Evolutionary conservation across 371 early-diverging fungal genomes (phyloP).

Genomic region (Mucor ambiguus): DNA sequence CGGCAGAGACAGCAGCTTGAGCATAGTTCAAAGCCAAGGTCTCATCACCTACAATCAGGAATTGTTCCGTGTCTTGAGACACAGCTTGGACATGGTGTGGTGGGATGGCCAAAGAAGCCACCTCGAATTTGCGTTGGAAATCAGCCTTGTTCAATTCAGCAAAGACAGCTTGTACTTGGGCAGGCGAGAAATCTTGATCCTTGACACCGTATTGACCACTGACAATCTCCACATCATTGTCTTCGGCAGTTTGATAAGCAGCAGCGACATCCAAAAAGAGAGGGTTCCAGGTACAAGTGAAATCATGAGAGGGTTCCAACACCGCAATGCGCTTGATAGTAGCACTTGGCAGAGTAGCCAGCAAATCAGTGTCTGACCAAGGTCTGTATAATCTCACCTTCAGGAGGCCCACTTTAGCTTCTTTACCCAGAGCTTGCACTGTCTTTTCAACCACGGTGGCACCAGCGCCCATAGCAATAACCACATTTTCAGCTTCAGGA

Average conservation of each 20-base stretch:
- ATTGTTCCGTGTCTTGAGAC: constrained; percentile 16
- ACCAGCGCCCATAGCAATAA: constrained; percentile 68
- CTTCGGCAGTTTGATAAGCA: constrained; percentile 59
- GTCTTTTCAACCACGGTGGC: constrained; percentile 54
- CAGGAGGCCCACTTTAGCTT: constrained; percentile 58
- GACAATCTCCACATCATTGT: constrained; percentile 47
- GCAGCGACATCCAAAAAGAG: constrained; percentile 78
- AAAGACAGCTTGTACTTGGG: constrained; percentile 52
- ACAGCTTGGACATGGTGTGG: constrained; percentile 2
- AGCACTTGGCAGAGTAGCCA: constrained; percentile 52
- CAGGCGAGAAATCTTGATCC: constrained; percentile 42
- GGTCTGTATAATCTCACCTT: constrained; percentile 72
- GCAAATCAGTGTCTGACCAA: constrained; percentile 58
- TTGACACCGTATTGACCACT: constrained; percentile 61
- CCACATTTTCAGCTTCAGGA: constrained; percentile 55
- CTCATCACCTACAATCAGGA: constrained; percentile 33
- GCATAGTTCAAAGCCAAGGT: constrained; percentile 25
- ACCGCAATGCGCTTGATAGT: constrained; percentile 64
- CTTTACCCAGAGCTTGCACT: constrained; percentile 24
- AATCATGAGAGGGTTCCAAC: constrained; percentile 69
- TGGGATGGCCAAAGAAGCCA: constrained; percentile 27
- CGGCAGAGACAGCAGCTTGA: constrained; percentile 15
- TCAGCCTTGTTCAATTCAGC: constrained; percentile 26
- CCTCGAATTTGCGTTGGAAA: constrained; percentile 42
- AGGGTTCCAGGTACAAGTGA: constrained; percentile 73